Conservation (phyloP, 352 stramenopile species). For the Globisporangium iwayamae region DNA sequence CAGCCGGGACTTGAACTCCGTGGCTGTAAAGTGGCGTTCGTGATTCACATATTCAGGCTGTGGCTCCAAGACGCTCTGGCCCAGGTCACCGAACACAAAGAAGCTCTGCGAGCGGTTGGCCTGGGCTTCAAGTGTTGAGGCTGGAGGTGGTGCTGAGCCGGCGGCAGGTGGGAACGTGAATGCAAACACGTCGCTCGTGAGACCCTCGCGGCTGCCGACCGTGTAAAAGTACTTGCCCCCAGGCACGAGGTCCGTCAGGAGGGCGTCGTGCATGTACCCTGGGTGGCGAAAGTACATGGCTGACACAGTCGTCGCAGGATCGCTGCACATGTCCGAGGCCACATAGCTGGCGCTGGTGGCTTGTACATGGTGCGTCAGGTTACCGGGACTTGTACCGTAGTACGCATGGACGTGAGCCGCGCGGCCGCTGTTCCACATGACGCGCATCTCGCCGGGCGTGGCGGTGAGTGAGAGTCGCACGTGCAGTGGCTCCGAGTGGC, state of each 20-base stretch:
- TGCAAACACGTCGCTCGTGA: conserved; percentile 21
- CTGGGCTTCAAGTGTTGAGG: background rate
- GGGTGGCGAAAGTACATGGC: conserved; percentile 30
- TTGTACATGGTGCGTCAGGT: conserved; percentile 13
- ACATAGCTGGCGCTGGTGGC: conserved; percentile 22
- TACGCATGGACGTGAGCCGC: conserved; percentile 31
- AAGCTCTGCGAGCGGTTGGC: conserved; percentile 19
- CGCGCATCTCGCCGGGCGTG: conserved; percentile 34
- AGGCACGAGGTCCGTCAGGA: conserved; percentile 23
- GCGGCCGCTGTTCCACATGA: conserved; percentile 51
- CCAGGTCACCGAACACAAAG: conserved; percentile 31
- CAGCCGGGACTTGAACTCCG: conserved; percentile 10
- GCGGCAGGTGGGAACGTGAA: conserved; percentile 26
- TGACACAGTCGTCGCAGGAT: conserved; percentile 14
- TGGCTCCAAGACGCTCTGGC: conserved; percentile 17
- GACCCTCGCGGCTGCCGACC: conserved; percentile 30
- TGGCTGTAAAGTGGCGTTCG: conserved; percentile 1
- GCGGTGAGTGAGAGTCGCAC: conserved; percentile 15
- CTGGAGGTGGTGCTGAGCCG: background rate
- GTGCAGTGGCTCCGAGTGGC: conserved; percentile 34
- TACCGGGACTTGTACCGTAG: conserved; percentile 25
- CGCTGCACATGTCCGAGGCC: conserved; percentile 25
- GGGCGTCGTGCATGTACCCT: conserved; percentile 29
- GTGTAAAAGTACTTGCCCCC: conserved; percentile 31
- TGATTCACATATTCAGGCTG: background rate